Evolutionary conservation across 1,284 basidiomycete genomes (phyloP).

Genomic region (Cystobasidium slooffiae): DNA sequence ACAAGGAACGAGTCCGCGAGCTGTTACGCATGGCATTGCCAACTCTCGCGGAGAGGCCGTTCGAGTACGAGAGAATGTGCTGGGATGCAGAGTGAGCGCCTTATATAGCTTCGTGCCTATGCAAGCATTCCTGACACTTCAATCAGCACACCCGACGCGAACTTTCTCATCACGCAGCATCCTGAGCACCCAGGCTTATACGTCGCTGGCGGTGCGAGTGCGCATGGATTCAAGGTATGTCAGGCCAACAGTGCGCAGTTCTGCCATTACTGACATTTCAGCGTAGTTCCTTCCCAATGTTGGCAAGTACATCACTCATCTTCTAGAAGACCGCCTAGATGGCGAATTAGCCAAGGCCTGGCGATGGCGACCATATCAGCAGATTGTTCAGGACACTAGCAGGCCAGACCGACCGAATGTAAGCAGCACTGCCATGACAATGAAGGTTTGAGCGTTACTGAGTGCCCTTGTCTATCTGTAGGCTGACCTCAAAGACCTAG

Average conservation of each 20-base stretch:
- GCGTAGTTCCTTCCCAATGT: conserved; percentile 80
- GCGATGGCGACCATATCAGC: conserved; percentile 39
- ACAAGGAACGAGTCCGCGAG: conserved; percentile 47
- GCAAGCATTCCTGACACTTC: not conserved
- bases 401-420: conserved; percentile 31
- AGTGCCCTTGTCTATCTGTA: not conserved
- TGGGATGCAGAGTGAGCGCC: conserved; percentile 53
- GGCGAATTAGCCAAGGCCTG: conserved; percentile 58
- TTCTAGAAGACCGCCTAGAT: conserved; percentile 69
- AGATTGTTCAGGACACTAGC: conserved; percentile 27
- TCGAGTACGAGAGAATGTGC: conserved; percentile 55
- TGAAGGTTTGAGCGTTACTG: not conserved
- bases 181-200: conserved; percentile 49
- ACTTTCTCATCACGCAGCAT: conserved; percentile 54
- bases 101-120: not conserved
- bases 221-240: conserved; percentile 53
- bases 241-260: no score
- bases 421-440: not conserved
- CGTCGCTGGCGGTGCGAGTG: conserved; percentile 53
- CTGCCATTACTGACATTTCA: not conserved
- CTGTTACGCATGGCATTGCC: conserved; percentile 55
- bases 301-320: conserved; percentile 72
- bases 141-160: conserved; percentile 51
- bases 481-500: conserved; percentile 18
- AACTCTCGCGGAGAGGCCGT: conserved; percentile 48